phyloP scores from a whole-genome alignment of 441 rosid species.

The Codiaeum variegatum region DNA sequence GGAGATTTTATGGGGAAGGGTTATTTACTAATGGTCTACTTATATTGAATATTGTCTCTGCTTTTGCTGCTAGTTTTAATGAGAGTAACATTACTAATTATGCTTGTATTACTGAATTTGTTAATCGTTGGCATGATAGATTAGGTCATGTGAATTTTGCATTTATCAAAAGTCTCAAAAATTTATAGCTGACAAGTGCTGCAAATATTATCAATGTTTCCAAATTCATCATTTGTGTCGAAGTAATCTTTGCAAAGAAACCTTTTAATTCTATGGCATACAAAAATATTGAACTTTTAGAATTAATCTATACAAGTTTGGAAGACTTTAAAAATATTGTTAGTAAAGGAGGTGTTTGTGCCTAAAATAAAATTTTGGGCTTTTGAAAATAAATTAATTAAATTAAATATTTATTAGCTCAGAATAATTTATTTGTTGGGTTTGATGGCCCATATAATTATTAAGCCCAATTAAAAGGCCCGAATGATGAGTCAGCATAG shows the following conservation, averaged over 20 bases:
- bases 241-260: background rate
- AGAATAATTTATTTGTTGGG: too few relatives aligned
- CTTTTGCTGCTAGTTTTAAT: too few relatives aligned
- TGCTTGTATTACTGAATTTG: background rate
- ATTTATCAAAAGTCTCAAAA: background rate
- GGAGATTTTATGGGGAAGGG: background rate
- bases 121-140: background rate
- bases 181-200: background rate
- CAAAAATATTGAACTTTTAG: background rate
- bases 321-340: background rate
- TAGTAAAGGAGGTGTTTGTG: background rate
- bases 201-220: background rate
- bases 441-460: too few relatives aligned
- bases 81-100: background rate
- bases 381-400: too few relatives aligned
- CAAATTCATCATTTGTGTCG: background rate
- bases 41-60: background rate
- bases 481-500: too few relatives aligned
- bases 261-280: background rate
- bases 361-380: too few relatives aligned
- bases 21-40: background rate
- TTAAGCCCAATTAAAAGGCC: too few relatives aligned
- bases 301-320: background rate
- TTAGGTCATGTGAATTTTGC: background rate
- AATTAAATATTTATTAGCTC: too few relatives aligned